Evolutionary conservation across 257 asterid genomes (phyloP).

Genomic region (Solanum arcanum): DNA sequence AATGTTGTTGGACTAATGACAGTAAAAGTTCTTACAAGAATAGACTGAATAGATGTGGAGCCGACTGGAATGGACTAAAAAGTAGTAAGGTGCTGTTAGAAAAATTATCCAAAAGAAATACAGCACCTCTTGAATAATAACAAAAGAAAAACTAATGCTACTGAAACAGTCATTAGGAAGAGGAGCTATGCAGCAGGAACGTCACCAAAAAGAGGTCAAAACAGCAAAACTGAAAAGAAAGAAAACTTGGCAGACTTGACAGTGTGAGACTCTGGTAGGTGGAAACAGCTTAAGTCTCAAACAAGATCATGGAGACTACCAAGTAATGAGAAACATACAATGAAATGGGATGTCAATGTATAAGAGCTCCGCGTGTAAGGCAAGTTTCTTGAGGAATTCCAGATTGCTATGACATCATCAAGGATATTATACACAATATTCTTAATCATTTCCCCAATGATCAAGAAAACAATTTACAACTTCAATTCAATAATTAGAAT

Average conservation of each 20-base stretch:
- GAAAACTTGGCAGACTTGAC: not conserved
- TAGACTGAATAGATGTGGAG: not conserved
- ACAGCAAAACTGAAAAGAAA: not conserved
- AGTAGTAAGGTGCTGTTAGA: not conserved
- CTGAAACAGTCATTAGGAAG: not conserved
- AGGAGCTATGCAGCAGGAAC: not conserved
- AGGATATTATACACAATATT: not conserved
- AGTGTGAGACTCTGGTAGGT: not conserved
- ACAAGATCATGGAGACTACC: not conserved
- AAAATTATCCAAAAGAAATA: not conserved
- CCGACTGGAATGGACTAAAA: not conserved
- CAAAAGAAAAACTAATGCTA: not conserved
- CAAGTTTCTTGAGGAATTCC: not conserved
- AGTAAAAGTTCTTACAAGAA: not conserved
- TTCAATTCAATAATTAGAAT: not conserved
- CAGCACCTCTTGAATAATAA: not conserved
- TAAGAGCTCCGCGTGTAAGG: not conserved
- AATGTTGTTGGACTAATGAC: not conserved
- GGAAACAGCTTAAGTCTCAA: not conserved
- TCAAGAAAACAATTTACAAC: not conserved
- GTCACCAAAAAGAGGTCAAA: not conserved
- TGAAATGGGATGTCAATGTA: not conserved
- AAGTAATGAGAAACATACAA: not conserved
- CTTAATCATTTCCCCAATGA: not conserved
- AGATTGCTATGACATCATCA: not conserved